Percentiles rank a stretch among this genome's conserved stretches.
phyloP scores from a whole-genome alignment of 2,329 filamentous ascomycete species.

The Pyricularia sp. region DNA sequence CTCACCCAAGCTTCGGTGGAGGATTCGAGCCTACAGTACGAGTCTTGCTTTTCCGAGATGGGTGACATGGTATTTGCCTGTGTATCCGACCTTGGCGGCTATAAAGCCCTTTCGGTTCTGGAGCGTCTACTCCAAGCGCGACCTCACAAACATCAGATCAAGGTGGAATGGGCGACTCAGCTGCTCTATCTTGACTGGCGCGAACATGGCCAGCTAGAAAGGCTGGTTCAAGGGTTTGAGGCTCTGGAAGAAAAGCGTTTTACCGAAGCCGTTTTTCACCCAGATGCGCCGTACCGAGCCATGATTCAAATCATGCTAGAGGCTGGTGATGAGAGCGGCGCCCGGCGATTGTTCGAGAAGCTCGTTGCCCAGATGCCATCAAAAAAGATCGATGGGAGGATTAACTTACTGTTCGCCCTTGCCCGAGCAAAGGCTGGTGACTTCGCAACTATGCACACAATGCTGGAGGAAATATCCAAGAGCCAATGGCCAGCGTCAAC shows the following conservation, averaged over 20 bases:
- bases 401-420: constrained; percentile 26
- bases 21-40: constrained; percentile 11
- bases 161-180: constrained; percentile 25
- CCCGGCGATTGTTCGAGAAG: constrained; percentile 19
- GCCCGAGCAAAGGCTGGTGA: constrained; percentile 27
- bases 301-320: constrained; percentile 31
- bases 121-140: constrained; percentile 17
- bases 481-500: constrained; percentile 9
- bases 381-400: constrained; percentile 19
- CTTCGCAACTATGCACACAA: constrained; percentile 27
- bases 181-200: constrained; percentile 26
- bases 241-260: constrained; percentile 13
- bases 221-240: constrained; percentile 17
- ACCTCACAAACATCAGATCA: constrained; percentile 16
- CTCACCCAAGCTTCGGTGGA: constrained; percentile 10
- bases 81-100: constrained; percentile 18
- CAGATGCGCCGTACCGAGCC: constrained; percentile 23
- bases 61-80: constrained; percentile 22
- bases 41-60: constrained; percentile 9
- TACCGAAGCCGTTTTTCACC: constrained; percentile 15
- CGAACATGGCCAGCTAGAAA: constrained; percentile 16
- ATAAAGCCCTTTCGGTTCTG: constrained; percentile 16
- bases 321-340: constrained; percentile 20
- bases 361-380: constrained; percentile 16
- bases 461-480: constrained; percentile 21